Percentiles rank a stretch among this genome's conserved stretches.
These are phyloP conservation scores for Paraconiothyrium brasiliense DNA, from an alignment of 2,329 filamentous ascomycete species.

Conservation along the genomic window DNA sequence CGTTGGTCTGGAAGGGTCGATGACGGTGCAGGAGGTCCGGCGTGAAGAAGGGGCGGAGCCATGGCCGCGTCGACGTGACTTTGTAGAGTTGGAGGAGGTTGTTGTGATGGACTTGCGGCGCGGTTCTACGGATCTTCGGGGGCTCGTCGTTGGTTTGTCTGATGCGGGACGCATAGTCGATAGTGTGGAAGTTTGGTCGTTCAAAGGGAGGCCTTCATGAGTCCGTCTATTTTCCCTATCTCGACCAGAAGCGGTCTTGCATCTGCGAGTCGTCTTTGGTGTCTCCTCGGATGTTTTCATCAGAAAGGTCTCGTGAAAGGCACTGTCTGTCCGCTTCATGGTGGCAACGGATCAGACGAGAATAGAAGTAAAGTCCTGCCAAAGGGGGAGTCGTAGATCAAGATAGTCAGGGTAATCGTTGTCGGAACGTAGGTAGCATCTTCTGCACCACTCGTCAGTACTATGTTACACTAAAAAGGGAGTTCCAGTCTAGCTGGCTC, in stretches of 20 bases:
- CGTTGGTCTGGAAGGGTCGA: conserved; percentile 46
- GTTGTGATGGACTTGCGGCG: conserved; percentile 41
- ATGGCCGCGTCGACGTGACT: conserved; percentile 38
- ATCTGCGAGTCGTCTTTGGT: conserved; percentile 28
- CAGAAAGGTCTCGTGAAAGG: conserved; percentile 38
- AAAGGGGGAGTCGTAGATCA: neutral
- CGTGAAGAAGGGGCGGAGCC: conserved; percentile 47
- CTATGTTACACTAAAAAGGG: neutral
- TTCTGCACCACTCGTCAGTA: conserved; percentile 9
- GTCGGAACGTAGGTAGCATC: conserved; percentile 5
- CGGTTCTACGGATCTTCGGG: conserved; percentile 25
- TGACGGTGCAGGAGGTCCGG: conserved; percentile 46
- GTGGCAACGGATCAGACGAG: conserved; percentile 29
- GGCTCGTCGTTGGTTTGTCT: conserved; percentile 28
- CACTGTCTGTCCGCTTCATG: conserved; percentile 49
- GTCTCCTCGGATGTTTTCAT: conserved; percentile 29
- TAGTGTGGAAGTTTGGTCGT: conserved; percentile 22
- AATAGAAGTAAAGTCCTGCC: neutral
- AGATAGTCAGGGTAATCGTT: neutral
- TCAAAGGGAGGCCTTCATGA: conserved; percentile 16
- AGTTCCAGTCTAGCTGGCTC: conserved; percentile 11
- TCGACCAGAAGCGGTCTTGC: conserved; percentile 36
- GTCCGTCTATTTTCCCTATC: conserved; percentile 28
- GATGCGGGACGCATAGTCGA: conserved; percentile 33
- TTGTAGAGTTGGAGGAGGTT: conserved; percentile 40